phyloP scores from a whole-genome alignment of 345 rosid species.

The Dipteronia dyeriana region DNA sequence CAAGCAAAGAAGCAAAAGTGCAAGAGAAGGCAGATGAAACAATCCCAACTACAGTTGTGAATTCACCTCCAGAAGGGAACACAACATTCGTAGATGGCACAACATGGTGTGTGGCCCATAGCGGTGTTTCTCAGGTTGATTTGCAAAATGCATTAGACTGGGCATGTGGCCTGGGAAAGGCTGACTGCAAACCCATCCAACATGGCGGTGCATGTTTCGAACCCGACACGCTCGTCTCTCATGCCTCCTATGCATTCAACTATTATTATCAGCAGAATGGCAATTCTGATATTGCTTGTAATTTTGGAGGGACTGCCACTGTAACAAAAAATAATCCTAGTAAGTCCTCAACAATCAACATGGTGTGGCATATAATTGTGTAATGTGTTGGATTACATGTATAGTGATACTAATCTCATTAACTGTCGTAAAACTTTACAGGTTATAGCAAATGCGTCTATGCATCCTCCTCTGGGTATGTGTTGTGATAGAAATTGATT shows the following conservation, averaged over 20 bases:
- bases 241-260: slow-evolving; percentile 92
- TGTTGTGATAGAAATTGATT: not conserved
- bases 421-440: slow-evolving; percentile 16
- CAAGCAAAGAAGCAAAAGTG: slow-evolving; percentile 18
- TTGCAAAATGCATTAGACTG: slow-evolving; percentile 89
- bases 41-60: slow-evolving; percentile 36
- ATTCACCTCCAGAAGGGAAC: slow-evolving; percentile 84
- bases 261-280: slow-evolving; percentile 75
- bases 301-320: slow-evolving; percentile 79
- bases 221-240: slow-evolving; percentile 73
- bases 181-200: slow-evolving; percentile 69
- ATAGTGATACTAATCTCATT: too few species aligned
- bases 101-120: slow-evolving; percentile 80
- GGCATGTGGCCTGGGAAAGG: slow-evolving; percentile 92
- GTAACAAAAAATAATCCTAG: slow-evolving; percentile 70
- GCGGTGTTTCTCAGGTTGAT: slow-evolving; percentile 69
- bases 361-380: too few species aligned
- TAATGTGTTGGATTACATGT: too few species aligned
- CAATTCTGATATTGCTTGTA: slow-evolving; percentile 80
- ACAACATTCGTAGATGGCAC: slow-evolving; percentile 77
- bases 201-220: slow-evolving; percentile 70
- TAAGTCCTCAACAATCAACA: slow-evolving; percentile 26
- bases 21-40: slow-evolving; percentile 51
- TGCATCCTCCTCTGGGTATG: slow-evolving; percentile 48
- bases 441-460: slow-evolving; percentile 57